A percentile compares a stretch with the other conserved stretches of the same genome.
phyloP scores from a whole-genome alignment of 23 red algal genomes.

The Gracilaria vermiculophylla region DNA sequence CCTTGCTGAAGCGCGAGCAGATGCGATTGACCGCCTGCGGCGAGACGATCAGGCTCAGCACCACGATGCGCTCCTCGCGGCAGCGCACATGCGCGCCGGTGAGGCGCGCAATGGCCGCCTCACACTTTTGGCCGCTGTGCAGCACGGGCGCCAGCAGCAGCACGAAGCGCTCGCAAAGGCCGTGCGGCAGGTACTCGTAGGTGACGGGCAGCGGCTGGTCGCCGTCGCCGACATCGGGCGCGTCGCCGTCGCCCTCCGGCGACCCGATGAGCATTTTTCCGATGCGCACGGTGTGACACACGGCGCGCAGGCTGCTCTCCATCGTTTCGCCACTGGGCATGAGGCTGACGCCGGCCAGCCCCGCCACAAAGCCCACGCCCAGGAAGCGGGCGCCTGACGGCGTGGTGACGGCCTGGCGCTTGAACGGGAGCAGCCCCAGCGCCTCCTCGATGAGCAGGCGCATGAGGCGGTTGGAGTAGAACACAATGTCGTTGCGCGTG shows the following conservation, averaged over 20 bases:
- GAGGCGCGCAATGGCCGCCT: conserved; percentile 72
- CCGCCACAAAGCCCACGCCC: conserved; percentile 75
- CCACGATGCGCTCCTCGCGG: conserved; percentile 69
- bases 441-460: conserved; percentile 87
- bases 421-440: conserved; percentile 89
- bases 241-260: background rate
- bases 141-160: conserved; percentile 95
- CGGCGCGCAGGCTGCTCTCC: conserved; percentile 83
- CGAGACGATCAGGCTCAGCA: conserved; percentile 79
- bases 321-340: conserved; percentile 87
- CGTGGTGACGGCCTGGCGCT: conserved; percentile 75
- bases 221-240: background rate
- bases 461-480: conserved; percentile 95
- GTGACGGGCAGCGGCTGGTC: conserved; percentile 11
- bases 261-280: conserved; percentile 87
- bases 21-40: conserved; percentile 68
- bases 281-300: conserved; percentile 79
- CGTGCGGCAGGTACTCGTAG: conserved; percentile 72
- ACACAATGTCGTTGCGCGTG: conserved; percentile 91
- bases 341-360: conserved; percentile 77
- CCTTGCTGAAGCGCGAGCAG: conserved; percentile 67
- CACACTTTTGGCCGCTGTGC: conserved; percentile 64
- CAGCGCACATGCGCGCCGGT: conserved; percentile 49
- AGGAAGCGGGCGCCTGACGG: conserved; percentile 76
- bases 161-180: conserved; percentile 55